Evolutionary conservation across 257 asterid species (phyloP).

Genomic region (Apocynum venetum): DNA sequence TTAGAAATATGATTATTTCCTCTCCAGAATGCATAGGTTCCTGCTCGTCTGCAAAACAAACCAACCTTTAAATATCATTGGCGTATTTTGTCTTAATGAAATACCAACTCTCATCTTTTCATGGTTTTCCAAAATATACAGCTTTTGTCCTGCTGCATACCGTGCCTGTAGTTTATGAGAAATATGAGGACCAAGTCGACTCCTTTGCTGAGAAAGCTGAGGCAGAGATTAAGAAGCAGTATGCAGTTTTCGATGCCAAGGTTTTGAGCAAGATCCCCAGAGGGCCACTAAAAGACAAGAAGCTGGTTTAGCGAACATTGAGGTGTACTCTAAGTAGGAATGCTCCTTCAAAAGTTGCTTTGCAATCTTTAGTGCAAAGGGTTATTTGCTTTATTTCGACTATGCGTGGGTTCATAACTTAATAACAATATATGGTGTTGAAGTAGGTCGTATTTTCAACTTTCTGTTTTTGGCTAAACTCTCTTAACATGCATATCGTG

Average conservation of each 20-base stretch:
- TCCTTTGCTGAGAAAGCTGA: slow-evolving; percentile 86
- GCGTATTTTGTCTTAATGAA: not conserved
- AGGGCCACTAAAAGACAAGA: slow-evolving; percentile 57
- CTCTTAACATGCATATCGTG: not conserved
- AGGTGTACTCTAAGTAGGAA: slow-evolving; percentile 11
- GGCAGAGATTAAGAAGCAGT: slow-evolving; percentile 77
- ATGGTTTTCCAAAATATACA: slow-evolving; percentile 15
- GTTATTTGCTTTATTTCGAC: slow-evolving; percentile 24
- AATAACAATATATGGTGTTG: slow-evolving; percentile 14
- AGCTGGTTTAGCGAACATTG: slow-evolving; percentile 34
- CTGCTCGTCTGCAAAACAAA: too few relatives aligned
- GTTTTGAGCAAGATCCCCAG: slow-evolving; percentile 75
- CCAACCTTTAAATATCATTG: too few relatives aligned
- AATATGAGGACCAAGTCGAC: slow-evolving; percentile 76
- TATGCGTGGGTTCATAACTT: slow-evolving; percentile 31
- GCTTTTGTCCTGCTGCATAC: slow-evolving; percentile 68
- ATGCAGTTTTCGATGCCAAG: slow-evolving; percentile 60
- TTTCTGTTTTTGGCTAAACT: slow-evolving; percentile 10
- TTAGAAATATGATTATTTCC: too few relatives aligned
- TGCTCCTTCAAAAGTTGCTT: slow-evolving; percentile 26
- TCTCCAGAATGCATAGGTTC: too few relatives aligned
- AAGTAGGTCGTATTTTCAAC: slow-evolving; percentile 25
- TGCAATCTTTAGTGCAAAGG: slow-evolving; percentile 27
- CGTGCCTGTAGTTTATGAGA: slow-evolving; percentile 75
- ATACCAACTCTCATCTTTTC: not conserved